phyloP scores from a whole-genome alignment of 768 basidiomycete genomes.

The Collybia sordida region DNA sequence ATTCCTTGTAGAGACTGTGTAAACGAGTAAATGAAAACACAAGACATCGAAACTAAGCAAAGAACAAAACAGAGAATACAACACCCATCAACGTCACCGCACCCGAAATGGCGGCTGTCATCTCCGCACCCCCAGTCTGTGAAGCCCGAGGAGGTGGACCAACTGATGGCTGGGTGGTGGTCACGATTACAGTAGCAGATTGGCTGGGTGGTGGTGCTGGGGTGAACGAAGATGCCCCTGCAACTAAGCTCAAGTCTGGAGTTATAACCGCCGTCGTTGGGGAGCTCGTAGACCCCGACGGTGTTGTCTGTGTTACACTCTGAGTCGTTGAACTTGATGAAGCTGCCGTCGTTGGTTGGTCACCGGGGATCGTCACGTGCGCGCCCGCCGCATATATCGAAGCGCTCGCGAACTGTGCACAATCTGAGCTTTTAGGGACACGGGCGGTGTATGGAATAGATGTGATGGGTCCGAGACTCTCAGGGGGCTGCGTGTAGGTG shows the following conservation, averaged over 20 bases:
- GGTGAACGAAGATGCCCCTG: no score
- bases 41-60: no score
- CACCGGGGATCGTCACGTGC: slow-evolving; percentile 14
- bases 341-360: slow-evolving; percentile 5
- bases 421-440: slow-evolving; percentile 39
- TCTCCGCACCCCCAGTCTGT: slow-evolving; percentile 9
- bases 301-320: not conserved
- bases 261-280: slow-evolving; percentile 8
- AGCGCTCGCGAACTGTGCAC: slow-evolving; percentile 18
- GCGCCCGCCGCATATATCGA: slow-evolving; percentile 14
- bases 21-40: no score
- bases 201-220: no score
- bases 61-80: slow-evolving; percentile 21
- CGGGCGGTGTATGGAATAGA: slow-evolving; percentile 40
- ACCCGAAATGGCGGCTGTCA: slow-evolving; percentile 12
- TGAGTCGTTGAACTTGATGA: not conserved
- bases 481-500: slow-evolving; percentile 43
- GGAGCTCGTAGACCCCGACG: not conserved
- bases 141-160: slow-evolving; percentile 10
- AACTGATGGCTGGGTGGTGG: no score
- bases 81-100: slow-evolving; percentile 17
- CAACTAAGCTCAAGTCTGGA: no score
- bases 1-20: no score
- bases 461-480: slow-evolving; percentile 39
- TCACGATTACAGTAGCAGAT: no score